These are phyloP conservation scores for Candida boidinii DNA, from an alignment of 805 yeast species.

Conservation along the genomic window DNA sequence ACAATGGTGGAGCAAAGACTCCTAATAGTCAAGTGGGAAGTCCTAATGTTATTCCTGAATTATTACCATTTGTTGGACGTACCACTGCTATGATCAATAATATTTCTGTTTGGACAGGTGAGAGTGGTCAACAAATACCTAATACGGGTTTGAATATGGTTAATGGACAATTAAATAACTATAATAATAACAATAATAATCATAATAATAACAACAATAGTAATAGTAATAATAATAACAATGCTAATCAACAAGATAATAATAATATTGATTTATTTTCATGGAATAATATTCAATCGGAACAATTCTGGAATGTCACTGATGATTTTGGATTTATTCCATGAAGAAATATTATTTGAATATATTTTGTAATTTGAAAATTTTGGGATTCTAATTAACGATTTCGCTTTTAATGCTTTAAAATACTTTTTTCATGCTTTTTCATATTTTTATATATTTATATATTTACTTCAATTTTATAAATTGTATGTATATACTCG, in stretches of 20 bases:
- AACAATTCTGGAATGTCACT: slow-evolving; percentile 40
- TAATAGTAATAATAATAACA: slow-evolving; percentile 2
- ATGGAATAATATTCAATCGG: slow-evolving; percentile 19
- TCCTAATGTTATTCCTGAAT: slow-evolving; percentile 17
- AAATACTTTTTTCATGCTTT: not conserved
- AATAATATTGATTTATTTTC: slow-evolving; percentile 7
- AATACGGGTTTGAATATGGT: slow-evolving; percentile 25
- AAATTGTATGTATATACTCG: not conserved
- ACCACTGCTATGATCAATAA: slow-evolving; percentile 54
- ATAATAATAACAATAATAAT: not conserved
- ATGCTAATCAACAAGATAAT: slow-evolving; percentile 9
- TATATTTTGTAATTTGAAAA: not conserved
- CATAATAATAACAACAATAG: slow-evolving; percentile 1
- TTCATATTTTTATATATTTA: not conserved
- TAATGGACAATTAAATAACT: slow-evolving; percentile 1
- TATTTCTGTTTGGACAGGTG: slow-evolving; percentile 53
- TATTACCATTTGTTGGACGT: slow-evolving; percentile 32
- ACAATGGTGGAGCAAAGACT: too few species aligned
- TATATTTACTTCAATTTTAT: not conserved
- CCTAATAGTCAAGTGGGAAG: too few species aligned
- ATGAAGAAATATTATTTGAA: too few species aligned
- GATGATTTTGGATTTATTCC: slow-evolving; percentile 41
- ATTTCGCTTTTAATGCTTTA: too few species aligned
- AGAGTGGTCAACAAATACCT: slow-evolving; percentile 32
- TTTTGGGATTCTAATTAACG: too few species aligned